Base-by-base conservation (phyloP, 192 early-diverging fungal species). In the Backusella mclennaniae region DNA sequence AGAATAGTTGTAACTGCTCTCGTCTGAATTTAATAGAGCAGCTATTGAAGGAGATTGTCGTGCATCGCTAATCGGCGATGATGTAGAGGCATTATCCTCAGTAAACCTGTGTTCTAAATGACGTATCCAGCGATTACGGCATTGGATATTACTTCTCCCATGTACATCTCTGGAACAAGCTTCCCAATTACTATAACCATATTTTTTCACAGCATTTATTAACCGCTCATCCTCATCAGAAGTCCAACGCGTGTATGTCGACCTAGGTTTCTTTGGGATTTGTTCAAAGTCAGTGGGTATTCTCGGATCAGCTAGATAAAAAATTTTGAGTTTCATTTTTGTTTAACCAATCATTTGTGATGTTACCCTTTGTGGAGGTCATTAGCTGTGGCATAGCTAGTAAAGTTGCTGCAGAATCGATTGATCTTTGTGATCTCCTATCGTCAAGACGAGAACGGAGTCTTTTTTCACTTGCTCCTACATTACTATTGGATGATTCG, bases 111-210 rank as follows among this genome's bases (percentile, higher is more conserved):
- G 73, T 23, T 73, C 67, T 9, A 46, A 56, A 42, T 71, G 67
- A 19, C 66, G 66, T 41, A 67, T 77, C 86, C 86, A 87, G 3
- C 86, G 79, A 53, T 87, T 84, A 15, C 86, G 74, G 41, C 86
- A 87, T 73, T 87, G 86, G 9, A 84, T 80, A 67, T 84, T 73
- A 39, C 49, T 87, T 46, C 82, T 66, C 46, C 80, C 76, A 7
- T 78, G 84, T 9, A 87, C 74, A 17, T 75, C 69, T n/a, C 38
- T 26, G 9, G 86, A 80, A 31, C 85, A 72, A 17, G 67, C 67
- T 31, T 85, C 82, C 86, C 86, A 87, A 6, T 84, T 78, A 35
- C 77, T 76, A 12, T 68, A 71, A 14, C 86, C 80, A 8, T 80
- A 70, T 63, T 77, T 79, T 26, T 69, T 77, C 2, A 81, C 79